Evolutionary conservation across 176 grass and related monocot species (phyloP).

Genomic region (Oryza glumipatula): DNA sequence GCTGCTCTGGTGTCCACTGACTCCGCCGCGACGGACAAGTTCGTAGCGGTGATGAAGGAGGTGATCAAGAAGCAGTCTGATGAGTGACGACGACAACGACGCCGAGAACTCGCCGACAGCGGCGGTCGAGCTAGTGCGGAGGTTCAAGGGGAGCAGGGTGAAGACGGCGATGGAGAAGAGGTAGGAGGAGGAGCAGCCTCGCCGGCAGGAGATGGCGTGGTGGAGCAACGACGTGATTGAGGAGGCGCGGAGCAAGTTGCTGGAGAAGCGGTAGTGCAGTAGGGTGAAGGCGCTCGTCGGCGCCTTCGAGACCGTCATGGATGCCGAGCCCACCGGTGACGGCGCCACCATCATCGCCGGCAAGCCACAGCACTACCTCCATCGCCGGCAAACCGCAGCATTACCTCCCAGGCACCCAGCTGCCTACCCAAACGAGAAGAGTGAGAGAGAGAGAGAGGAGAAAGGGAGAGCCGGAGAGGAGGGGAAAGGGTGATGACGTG

Average conservation of each 20-base stretch:
- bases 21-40: background rate
- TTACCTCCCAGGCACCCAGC: too few species aligned
- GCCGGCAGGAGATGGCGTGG: slow-evolving; percentile 35
- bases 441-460: too few species aligned
- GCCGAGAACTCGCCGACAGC: background rate
- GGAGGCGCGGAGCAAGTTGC: slow-evolving; percentile 64
- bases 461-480: too few species aligned
- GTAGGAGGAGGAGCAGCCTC: slow-evolving; percentile 35
- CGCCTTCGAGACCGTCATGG: slow-evolving; percentile 80
- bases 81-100: background rate
- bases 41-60: slow-evolving; percentile 40
- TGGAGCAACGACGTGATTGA: slow-evolving; percentile 73
- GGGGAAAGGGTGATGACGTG: too few species aligned
- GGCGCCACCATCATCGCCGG: background rate
- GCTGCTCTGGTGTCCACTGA: background rate
- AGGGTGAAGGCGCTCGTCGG: slow-evolving; percentile 71
- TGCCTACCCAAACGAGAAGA: too few species aligned
- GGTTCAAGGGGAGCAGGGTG: slow-evolving; percentile 49
- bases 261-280: slow-evolving; percentile 62
- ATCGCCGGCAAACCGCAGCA: background rate
- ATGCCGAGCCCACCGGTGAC: background rate
- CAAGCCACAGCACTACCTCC: slow-evolving; percentile 3
- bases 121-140: background rate
- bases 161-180: slow-evolving; percentile 55
- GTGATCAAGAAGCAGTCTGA: slow-evolving; percentile 24